Conservation (phyloP, 148 eudicot species). For the Rhododendron simsii region DNA sequence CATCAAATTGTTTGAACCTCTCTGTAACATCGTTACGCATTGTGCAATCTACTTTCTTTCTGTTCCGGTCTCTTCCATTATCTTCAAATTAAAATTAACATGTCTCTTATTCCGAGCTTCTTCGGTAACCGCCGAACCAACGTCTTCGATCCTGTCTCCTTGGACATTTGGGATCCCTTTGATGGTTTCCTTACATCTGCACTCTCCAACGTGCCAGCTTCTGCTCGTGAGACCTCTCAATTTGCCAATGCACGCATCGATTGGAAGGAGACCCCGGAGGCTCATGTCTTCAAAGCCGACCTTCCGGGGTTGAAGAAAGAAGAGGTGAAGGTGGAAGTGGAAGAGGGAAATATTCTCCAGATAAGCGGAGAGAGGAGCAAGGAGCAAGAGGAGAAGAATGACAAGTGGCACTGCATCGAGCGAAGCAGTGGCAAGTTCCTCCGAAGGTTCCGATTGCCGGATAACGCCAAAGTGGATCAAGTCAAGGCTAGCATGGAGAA, state of each 20-base stretch:
- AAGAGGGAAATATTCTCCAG: conserved; percentile 34
- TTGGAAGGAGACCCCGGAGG: conserved; percentile 41
- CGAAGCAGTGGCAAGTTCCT: conserved; percentile 41
- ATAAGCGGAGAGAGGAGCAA: conserved; percentile 25
- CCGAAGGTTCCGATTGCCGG: conserved; percentile 39
- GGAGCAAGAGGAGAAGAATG: conserved; percentile 28
- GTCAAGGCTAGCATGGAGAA: conserved; percentile 46
- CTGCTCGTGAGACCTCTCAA: conserved; percentile 31
- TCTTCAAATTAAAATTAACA: background rate
- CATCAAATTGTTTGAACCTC: background rate
- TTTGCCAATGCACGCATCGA: conserved; percentile 34
- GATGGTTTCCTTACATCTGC: conserved; percentile 17
- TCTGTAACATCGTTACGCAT: background rate
- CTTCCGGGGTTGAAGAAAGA: conserved; percentile 52
- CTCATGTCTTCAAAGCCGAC: conserved; percentile 47
- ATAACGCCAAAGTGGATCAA: conserved; percentile 40
- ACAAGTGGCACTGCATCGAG: conserved; percentile 44
- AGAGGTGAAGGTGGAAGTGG: conserved; percentile 48
- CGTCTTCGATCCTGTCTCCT: conserved; percentile 33
- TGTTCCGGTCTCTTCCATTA: background rate
- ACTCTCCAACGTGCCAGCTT: conserved; percentile 18
- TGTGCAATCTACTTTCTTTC: background rate
- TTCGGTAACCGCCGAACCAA: conserved; percentile 30
- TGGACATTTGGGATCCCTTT: conserved; percentile 32
- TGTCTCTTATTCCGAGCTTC: conserved; percentile 25